A percentile compares a stretch with the other conserved stretches of the same genome.
Evolutionary conservation across 176 grass and related monocot genomes (phyloP).

Genomic region (Thinopyrum elongatum): DNA sequence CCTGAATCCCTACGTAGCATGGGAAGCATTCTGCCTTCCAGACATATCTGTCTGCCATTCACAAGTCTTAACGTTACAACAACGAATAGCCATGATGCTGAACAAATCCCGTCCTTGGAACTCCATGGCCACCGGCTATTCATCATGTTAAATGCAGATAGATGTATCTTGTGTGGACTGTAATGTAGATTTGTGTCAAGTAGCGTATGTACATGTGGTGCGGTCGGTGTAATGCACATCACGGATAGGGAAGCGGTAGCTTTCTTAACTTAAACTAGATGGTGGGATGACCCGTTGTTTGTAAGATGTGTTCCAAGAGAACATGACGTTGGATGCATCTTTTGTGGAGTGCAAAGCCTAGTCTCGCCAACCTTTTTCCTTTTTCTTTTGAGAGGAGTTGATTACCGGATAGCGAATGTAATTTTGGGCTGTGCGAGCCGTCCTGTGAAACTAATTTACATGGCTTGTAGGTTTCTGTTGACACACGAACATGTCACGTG

Average conservation of each 20-base stretch:
- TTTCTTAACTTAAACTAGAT: background rate
- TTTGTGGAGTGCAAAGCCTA: background rate
- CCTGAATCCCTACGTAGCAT: background rate
- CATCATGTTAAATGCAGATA: background rate
- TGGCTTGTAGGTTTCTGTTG: too few species aligned
- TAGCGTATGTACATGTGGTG: background rate
- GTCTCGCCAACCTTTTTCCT: background rate
- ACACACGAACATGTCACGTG: too few species aligned
- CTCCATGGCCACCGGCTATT: background rate
- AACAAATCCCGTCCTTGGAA: background rate
- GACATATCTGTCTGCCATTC: background rate
- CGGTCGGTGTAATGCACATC: background rate
- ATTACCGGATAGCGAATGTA: too few species aligned
- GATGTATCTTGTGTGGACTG: background rate
- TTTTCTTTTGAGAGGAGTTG: too few species aligned
- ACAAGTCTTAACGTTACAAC: background rate
- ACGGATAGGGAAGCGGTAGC: background rate
- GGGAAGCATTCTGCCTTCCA: background rate
- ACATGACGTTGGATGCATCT: too few species aligned
- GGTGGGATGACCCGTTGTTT: background rate
- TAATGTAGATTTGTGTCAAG: background rate
- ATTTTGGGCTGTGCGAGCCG: too few species aligned
- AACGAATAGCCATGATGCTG: background rate
- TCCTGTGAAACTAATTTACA: too few species aligned
- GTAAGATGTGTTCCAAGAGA: background rate